A percentile compares a stretch with the other conserved stretches of the same genome.
Conservation (phyloP, 345 rosid species). For the Aethionema arabicum region DNA sequence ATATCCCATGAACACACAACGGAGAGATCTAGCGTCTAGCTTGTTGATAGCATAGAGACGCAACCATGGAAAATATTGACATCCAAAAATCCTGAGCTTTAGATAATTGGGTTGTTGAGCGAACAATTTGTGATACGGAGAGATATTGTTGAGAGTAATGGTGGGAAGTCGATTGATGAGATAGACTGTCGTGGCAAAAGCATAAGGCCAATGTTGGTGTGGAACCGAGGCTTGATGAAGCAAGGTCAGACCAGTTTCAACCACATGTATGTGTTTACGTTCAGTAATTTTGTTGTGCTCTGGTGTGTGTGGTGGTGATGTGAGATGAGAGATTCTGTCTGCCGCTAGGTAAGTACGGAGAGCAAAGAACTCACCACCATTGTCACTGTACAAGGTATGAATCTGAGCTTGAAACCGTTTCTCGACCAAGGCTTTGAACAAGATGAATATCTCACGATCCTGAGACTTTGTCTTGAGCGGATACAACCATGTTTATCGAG, state of each 20-base stretch:
- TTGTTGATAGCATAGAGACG: too few relatives aligned
- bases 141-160: not conserved
- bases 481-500: too few relatives aligned
- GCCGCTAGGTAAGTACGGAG: not conserved
- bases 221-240: not conserved
- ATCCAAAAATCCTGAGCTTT: not conserved
- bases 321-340: not conserved
- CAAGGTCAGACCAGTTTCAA: not conserved
- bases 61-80: too few relatives aligned
- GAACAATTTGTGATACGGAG: not conserved
- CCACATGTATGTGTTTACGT: not conserved
- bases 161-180: not conserved
- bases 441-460: too few relatives aligned
- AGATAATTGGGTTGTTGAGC: not conserved
- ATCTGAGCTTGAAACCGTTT: not conserved
- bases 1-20: not conserved
- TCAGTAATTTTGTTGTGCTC: not conserved
- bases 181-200: not conserved
- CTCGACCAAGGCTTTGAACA: too few relatives aligned
- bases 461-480: too few relatives aligned
- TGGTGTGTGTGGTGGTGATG: not conserved
- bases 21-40: not conserved
- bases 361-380: not conserved
- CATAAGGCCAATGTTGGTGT: not conserved
- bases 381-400: not conserved